phyloP scores from a whole-genome alignment of 2,329 filamentous ascomycete genomes.

The Aotearoamyces nothofagi region DNA sequence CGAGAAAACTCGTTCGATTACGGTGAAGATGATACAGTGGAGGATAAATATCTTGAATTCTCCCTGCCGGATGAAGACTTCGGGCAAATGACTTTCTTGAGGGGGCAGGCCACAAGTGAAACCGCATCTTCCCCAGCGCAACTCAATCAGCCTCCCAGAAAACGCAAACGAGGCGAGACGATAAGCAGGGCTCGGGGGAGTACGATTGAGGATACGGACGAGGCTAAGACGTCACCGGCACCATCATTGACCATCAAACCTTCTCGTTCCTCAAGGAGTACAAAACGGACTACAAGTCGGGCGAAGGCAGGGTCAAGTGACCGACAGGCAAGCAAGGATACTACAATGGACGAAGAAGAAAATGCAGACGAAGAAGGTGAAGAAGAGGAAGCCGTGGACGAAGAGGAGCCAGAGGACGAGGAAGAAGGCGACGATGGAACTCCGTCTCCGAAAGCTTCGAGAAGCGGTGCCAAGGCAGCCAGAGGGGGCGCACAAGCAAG shows the following conservation, averaged over 20 bases:
- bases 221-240: conserved; percentile 26
- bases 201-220: conserved; percentile 37
- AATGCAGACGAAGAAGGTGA: conserved; percentile 21
- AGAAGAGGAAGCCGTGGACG: conserved; percentile 18
- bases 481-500: conserved; percentile 7
- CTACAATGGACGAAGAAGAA: conserved; percentile 14
- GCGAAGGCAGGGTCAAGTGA: conserved; percentile 22
- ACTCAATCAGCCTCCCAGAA: conserved; percentile 11
- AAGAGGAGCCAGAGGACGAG: conserved; percentile 24
- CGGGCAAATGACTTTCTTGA: conserved; percentile 15
- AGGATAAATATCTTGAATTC: conserved; percentile 51
- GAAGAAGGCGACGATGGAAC: conserved; percentile 15
- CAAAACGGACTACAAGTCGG: conserved; percentile 28
- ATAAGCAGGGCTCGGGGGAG: conserved; percentile 23
- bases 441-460: conserved; percentile 13
- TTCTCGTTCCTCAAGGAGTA: conserved; percentile 17
- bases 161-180: conserved; percentile 20
- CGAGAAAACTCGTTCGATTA: conserved; percentile 44
- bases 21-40: conserved; percentile 34
- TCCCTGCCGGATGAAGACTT: conserved; percentile 34
- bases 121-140: conserved; percentile 20
- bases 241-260: conserved; percentile 24
- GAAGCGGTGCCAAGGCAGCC: conserved; percentile 8
- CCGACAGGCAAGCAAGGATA: conserved; percentile 19
- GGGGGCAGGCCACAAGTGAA: conserved; percentile 14